These are phyloP conservation scores for Achaetomiella virescens DNA, from an alignment of 495 filamentous ascomycete species.

Conservation along the genomic window DNA sequence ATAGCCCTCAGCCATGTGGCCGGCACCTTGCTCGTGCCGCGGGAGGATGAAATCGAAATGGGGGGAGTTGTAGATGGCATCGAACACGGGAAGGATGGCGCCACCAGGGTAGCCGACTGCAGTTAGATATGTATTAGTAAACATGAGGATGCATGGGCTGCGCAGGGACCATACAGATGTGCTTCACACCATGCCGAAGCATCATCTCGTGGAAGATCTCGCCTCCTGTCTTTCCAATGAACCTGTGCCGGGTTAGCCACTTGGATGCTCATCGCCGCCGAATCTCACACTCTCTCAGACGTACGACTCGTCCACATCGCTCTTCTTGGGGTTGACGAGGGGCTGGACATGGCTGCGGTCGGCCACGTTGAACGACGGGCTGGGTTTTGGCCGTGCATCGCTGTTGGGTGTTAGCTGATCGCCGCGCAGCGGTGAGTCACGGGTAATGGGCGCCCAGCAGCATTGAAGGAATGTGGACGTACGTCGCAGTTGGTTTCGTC, in stretches of 20 bases:
- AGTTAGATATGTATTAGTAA: constrained; percentile 20
- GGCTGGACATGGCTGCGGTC: constrained; percentile 57
- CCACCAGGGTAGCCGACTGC: constrained; percentile 68
- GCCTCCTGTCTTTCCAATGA: constrained; percentile 91
- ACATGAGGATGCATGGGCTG: neutral
- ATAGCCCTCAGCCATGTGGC: constrained; percentile 78
- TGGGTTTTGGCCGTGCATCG: constrained; percentile 48
- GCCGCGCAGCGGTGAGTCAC: constrained; percentile 20
- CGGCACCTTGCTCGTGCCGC: constrained; percentile 73
- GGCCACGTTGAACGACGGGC: constrained; percentile 61
- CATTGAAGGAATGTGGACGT: neutral
- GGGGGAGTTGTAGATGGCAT: constrained; percentile 74
- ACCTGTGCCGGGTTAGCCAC: constrained; percentile 47
- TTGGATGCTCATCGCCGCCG: neutral
- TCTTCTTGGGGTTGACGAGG: constrained; percentile 52
- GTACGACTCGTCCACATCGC: constrained; percentile 71
- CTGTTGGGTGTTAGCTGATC: constrained; percentile 28
- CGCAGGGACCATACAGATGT: constrained; percentile 63
- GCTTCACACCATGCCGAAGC: constrained; percentile 83
- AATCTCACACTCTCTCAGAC: too few relatives aligned
- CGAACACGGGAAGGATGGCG: constrained; percentile 78
- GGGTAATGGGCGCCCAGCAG: neutral
- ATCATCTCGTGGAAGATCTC: constrained; percentile 99
- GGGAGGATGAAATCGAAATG: constrained; percentile 73
- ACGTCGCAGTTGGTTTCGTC: constrained; percentile 19